phyloP scores from a whole-genome alignment of 441 rosid genomes.

The Theobroma grandiflorum region DNA sequence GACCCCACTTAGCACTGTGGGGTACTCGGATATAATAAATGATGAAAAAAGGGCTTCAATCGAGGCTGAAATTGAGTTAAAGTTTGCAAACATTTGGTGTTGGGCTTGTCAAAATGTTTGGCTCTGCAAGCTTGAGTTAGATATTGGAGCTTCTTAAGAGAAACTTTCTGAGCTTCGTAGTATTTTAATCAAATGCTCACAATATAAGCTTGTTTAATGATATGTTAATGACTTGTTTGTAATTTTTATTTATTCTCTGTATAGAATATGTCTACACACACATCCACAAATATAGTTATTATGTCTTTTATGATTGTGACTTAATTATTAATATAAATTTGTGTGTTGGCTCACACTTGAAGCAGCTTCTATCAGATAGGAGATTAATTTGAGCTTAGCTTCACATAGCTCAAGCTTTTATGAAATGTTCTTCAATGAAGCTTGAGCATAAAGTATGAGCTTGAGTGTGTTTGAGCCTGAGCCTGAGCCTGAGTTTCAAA shows the following conservation, averaged over 20 bases:
- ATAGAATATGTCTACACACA: neutral
- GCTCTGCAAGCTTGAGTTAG: slow-evolving; percentile 1
- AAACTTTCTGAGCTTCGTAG: slow-evolving; percentile 1
- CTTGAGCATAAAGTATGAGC: neutral
- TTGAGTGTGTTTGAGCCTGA: neutral
- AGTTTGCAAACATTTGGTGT: neutral
- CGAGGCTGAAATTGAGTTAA: neutral
- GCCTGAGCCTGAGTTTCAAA: neutral
- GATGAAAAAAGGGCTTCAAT: neutral
- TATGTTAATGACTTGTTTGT: slow-evolving; percentile 8
- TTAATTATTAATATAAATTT: neutral
- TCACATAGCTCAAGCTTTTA: neutral
- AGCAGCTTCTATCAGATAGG: slow-evolving; percentile 1
- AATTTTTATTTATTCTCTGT: neutral
- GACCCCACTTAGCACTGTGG: neutral
- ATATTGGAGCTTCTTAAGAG: slow-evolving; percentile 9
- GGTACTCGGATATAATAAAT: neutral
- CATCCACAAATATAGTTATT: neutral
- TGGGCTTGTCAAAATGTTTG: slow-evolving; percentile 4
- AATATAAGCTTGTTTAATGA: neutral
- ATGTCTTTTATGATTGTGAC: slow-evolving; percentile 18
- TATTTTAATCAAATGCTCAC: neutral
- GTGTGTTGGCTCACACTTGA: neutral
- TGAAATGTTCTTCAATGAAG: neutral
- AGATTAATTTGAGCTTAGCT: neutral